A percentile compares a stretch with the other conserved stretches of the same genome.
phyloP scores from a whole-genome alignment of 129 eudicot genomes.

The Centaurea solstitialis region DNA sequence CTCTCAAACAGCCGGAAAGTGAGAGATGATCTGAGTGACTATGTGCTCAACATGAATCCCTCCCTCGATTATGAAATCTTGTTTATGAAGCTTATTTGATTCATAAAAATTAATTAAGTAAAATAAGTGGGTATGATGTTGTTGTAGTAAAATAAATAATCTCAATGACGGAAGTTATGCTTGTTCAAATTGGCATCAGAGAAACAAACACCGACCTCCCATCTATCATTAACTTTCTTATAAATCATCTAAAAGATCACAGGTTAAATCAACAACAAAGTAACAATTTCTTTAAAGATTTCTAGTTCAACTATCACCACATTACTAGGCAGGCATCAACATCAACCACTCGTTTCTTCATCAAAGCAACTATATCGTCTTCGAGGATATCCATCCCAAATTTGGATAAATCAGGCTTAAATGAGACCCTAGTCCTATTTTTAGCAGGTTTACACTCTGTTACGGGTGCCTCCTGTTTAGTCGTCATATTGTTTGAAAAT shows the following conservation, averaged over 20 bases:
- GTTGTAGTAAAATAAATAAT: background rate
- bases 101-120: background rate
- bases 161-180: conserved; percentile 15
- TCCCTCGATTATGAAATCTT: conserved; percentile 70
- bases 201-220: background rate
- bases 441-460: conserved; percentile 77
- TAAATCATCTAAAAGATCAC: conserved; percentile 36
- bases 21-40: conserved; percentile 67
- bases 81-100: conserved; percentile 92
- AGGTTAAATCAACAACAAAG: conserved; percentile 1
- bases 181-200: conserved; percentile 95
- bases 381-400: conserved; percentile 74
- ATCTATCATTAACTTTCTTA: conserved; percentile 9
- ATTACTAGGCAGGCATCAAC: conserved; percentile 89
- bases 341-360: conserved; percentile 91
- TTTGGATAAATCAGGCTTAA: conserved; percentile 83
- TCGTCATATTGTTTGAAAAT: conserved; percentile 78
- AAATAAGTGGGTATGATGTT: background rate
- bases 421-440: conserved; percentile 93
- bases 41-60: conserved; percentile 94
- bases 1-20: conserved; percentile 45
- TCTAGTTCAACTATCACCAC: conserved; percentile 74
- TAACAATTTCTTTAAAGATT: background rate
- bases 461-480: conserved; percentile 64
- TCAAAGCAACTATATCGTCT: conserved; percentile 89